Evolutionary conservation across 2,329 filamentous ascomycete genomes (phyloP), one percentile per base, ranked within the genome.

Genomic region (Fusarium succisae): DNA sequence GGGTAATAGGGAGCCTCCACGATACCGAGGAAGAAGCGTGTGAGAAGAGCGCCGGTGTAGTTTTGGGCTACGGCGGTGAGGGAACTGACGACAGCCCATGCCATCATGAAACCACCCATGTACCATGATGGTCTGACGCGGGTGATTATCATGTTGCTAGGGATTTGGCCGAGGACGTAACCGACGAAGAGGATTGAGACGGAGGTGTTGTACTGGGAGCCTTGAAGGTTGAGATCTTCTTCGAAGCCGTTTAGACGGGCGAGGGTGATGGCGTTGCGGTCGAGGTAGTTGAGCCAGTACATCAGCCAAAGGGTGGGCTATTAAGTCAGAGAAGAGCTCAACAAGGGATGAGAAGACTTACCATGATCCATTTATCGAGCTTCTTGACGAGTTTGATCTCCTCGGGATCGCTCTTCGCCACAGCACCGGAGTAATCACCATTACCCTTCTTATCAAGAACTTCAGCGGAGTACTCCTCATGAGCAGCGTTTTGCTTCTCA

Each of bases 221-320:
- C 85, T 3, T 80, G 79, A 51, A 91, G 80, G 8, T 83, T 80
- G 4, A 91, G 79, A 39, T 91, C 88, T 22, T 85, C 82, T 55
- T 89, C 85, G 12, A 91, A 80, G 6, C 87, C 86, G 69, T 89
- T 86, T 15, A 91, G 79, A 39, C 85, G 83, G 8, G 89, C 89
- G 30, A 88, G 86, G 8, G 89, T 89, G 72, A 91, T 89, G 67
- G 90, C 88, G 59, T 88, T 88, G 28, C 86, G 81, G 67, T 89
- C 87, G 37, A 87, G 81, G 48, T 82, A 83, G 63, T 82, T 83
- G 45, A 83, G 74, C 47, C 82, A 83, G 62, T 86, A 86, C 79
- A 86, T 84, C 38, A 80, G 54, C 72, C 81, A 83, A 10, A 83
- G 77, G n/a, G 81, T 82, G 1, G 81, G 81, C 76, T 81, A 2